Evolutionary conservation across 495 filamentous ascomycete genomes (phyloP).

Genomic region (Neurospora hispaniola): DNA sequence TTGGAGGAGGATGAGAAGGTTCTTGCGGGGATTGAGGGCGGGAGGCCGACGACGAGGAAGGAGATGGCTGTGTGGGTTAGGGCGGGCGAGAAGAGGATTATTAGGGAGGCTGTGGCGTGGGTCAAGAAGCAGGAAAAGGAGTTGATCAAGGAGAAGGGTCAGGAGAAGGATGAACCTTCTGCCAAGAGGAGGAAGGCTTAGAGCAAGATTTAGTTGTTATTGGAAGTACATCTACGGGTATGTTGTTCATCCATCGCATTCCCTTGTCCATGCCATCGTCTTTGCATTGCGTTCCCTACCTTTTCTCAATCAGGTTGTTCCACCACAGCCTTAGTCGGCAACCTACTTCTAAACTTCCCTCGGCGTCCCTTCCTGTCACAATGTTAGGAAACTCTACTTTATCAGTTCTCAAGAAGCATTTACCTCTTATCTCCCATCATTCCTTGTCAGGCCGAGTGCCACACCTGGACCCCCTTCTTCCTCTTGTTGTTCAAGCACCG

Average conservation of each 20-base stretch:
- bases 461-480: neutral
- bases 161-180: conserved; percentile 7
- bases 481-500: neutral
- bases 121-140: conserved; percentile 7
- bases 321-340: neutral
- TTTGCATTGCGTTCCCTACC: neutral
- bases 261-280: neutral
- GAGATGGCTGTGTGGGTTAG: conserved; percentile 67
- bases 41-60: conserved; percentile 26
- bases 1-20: conserved; percentile 51
- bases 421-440: neutral
- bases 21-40: conserved; percentile 25
- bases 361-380: neutral
- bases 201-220: neutral
- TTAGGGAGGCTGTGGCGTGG: conserved; percentile 33
- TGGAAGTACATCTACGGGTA: neutral
- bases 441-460: neutral
- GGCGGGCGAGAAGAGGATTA: conserved; percentile 69
- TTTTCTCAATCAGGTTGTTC: no score
- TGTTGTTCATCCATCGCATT: neutral
- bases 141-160: neutral
- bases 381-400: neutral
- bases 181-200: conserved; percentile 15
- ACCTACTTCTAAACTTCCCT: neutral
- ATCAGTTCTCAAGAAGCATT: neutral